Percentiles rank a stretch among this genome's conserved stretches.
phyloP scores from a whole-genome alignment of 75 land plant genomes.

The Isoetes taiwanensis region DNA sequence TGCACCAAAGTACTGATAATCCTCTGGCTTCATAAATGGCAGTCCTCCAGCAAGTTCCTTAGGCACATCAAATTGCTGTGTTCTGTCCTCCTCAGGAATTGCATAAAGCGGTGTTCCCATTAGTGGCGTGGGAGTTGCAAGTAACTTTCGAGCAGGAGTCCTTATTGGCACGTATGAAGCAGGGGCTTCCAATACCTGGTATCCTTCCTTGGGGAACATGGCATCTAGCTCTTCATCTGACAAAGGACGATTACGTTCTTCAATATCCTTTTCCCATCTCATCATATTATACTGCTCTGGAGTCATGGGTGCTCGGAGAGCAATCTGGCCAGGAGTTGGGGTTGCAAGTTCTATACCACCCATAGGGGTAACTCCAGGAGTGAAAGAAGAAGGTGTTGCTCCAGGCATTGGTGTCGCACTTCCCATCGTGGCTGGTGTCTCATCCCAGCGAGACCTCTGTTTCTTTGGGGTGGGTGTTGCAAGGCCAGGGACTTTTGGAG shows the following conservation, averaged over 20 bases:
- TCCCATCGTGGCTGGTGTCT: slow-evolving; percentile 87
- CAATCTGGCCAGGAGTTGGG: slow-evolving; percentile 68
- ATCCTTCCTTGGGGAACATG: slow-evolving; percentile 90
- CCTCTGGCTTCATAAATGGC: slow-evolving; percentile 94
- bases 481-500: slow-evolving; percentile 67
- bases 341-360: slow-evolving; percentile 88
- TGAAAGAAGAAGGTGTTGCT: slow-evolving; percentile 62
- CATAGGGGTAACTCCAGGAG: slow-evolving; percentile 88
- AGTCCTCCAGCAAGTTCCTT: slow-evolving; percentile 90
- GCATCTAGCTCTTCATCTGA: slow-evolving; percentile 91
- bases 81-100: slow-evolving; percentile 92
- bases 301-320: slow-evolving; percentile 55
- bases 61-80: slow-evolving; percentile 87
- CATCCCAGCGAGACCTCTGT: slow-evolving; percentile 96
- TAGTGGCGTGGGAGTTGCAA: slow-evolving; percentile 86
- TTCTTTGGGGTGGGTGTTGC: slow-evolving; percentile 91
- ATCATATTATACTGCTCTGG: slow-evolving; percentile 88
- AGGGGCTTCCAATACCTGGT: slow-evolving; percentile 84
- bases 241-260: slow-evolving; percentile 80
- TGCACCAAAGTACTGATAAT: slow-evolving; percentile 77
- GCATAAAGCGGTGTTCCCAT: slow-evolving; percentile 71
- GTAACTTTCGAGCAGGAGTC: slow-evolving; percentile 93
- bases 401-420: slow-evolving; percentile 78
- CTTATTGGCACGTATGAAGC: slow-evolving; percentile 86
- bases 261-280: slow-evolving; percentile 94